These are phyloP conservation scores for Hordeum vulgare DNA, from an alignment of 176 grass and related monocot genomes.

Conservation along the genomic window DNA sequence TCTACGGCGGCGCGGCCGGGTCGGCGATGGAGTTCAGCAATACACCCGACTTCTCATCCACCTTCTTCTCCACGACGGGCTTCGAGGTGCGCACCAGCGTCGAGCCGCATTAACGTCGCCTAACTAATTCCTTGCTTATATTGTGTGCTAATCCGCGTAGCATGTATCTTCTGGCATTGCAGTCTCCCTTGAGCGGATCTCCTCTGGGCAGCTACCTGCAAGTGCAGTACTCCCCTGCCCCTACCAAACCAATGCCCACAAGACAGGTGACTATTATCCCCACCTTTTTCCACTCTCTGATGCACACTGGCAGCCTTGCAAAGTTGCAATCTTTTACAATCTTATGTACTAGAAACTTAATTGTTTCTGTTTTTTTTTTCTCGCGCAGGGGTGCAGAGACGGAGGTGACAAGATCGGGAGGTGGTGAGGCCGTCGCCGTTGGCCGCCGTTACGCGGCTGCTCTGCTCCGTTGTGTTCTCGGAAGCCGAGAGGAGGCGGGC, in stretches of 20 bases:
- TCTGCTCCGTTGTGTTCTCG: slow-evolving; percentile 3
- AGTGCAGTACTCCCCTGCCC: slow-evolving; percentile 46
- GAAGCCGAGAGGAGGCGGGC: slow-evolving; percentile 14
- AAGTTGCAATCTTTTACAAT: too few species aligned
- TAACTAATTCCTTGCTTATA: background rate
- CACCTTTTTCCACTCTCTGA: slow-evolving; percentile 6
- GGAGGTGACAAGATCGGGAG: slow-evolving; percentile 40
- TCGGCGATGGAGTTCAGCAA: slow-evolving; percentile 17
- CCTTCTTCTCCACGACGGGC: slow-evolving; percentile 30
- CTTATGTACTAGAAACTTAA: background rate
- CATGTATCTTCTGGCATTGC: background rate
- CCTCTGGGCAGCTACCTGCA: slow-evolving; percentile 38
- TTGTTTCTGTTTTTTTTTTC: background rate
- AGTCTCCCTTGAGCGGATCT: slow-evolving; percentile 17
- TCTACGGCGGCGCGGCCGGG: background rate
- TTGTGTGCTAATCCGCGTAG: slow-evolving; percentile 5
- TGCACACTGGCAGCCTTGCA: background rate
- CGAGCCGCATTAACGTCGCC: background rate
- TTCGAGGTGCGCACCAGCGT: slow-evolving; percentile 22
- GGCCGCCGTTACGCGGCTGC: background rate
- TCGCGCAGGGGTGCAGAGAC: slow-evolving; percentile 44
- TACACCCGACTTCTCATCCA: slow-evolving; percentile 43
- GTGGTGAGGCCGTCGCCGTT: slow-evolving; percentile 26
- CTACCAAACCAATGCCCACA: slow-evolving; percentile 34
- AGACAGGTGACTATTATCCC: slow-evolving; percentile 50